Percentiles rank a stretch among this genome's conserved stretches.
phyloP scores from a whole-genome alignment of 192 early-diverging fungal genomes.

The Gaertneriomyces semiglobifer region DNA sequence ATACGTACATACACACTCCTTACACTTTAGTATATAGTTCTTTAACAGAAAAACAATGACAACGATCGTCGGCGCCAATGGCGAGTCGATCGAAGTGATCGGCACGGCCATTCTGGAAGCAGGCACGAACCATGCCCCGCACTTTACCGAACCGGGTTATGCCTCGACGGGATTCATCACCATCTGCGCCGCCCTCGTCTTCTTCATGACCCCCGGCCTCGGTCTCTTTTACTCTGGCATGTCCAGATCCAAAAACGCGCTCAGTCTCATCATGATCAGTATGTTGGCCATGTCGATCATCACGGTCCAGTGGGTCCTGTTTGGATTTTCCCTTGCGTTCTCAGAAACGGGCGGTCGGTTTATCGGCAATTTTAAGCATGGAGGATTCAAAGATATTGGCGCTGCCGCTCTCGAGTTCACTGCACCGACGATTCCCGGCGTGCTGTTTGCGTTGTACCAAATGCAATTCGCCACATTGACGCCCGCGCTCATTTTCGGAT shows the following conservation, averaged over 20 bases:
- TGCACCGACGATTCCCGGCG: conserved; percentile 64
- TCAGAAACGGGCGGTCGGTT: conserved; percentile 67
- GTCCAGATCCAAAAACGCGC: conserved; percentile 86
- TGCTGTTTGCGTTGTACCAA: conserved; percentile 81
- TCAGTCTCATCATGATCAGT: conserved; percentile 81
- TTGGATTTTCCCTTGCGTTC: conserved; percentile 86
- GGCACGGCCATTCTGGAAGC: conserved; percentile 18
- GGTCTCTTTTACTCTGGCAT: conserved; percentile 96
- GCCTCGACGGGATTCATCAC: conserved; percentile 58
- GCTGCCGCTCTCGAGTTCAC: conserved; percentile 47
- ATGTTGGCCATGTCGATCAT: conserved; percentile 74
- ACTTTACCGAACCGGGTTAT: conserved; percentile 28
- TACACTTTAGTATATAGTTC: background rate
- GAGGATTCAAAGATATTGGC: conserved; percentile 64
- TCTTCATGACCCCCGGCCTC: conserved; percentile 93
- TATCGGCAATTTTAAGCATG: conserved; percentile 79
- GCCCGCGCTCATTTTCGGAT: conserved; percentile 84
- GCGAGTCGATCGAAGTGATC: conserved; percentile 8
- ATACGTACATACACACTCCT: no score
- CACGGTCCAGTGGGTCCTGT: conserved; percentile 85
- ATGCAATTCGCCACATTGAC: conserved; percentile 92
- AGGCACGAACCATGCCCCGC: conserved; percentile 16
- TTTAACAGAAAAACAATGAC: no score
- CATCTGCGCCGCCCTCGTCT: conserved; percentile 71
- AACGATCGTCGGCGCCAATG: background rate